Percentiles rank a stretch among this genome's conserved stretches.
phyloP scores from a whole-genome alignment of 2,329 filamentous ascomycete species.

The Aspergillus fructus region DNA sequence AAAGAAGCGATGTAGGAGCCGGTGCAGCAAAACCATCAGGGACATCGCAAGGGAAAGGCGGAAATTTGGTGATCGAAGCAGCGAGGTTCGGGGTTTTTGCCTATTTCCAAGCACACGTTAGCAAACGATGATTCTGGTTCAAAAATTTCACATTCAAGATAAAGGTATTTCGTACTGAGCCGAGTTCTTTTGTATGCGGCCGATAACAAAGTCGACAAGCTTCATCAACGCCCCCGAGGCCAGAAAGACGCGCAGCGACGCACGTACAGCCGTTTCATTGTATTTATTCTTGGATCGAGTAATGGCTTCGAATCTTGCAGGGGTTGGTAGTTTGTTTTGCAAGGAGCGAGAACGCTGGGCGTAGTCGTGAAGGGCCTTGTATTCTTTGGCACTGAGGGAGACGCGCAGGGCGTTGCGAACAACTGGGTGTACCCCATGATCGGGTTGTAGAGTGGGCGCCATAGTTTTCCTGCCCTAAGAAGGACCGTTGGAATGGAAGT shows the following conservation, averaged over 20 bases:
- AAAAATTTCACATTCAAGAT: neutral
- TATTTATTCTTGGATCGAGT: conserved; percentile 60
- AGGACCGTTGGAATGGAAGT: neutral
- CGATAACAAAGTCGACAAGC: conserved; percentile 55
- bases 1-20: conserved; percentile 88
- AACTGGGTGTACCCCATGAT: conserved; percentile 60
- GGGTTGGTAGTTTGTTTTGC: conserved; percentile 53
- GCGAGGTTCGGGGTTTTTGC: conserved; percentile 37
- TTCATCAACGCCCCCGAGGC: conserved; percentile 64
- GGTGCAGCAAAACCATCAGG: conserved; percentile 81
- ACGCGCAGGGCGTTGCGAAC: conserved; percentile 84
- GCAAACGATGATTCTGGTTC: neutral
- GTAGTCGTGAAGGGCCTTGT: conserved; percentile 79
- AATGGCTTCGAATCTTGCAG: conserved; percentile 53
- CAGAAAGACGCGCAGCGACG: conserved; percentile 69
- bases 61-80: conserved; percentile 63
- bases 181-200: conserved; percentile 24
- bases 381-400: conserved; percentile 79
- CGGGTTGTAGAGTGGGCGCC: conserved; percentile 20
- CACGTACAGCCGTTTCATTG: conserved; percentile 68
- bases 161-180: conserved; percentile 25
- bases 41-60: conserved; percentile 81
- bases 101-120: conserved; percentile 20
- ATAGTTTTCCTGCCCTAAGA: conserved; percentile 20
- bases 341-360: conserved; percentile 65